A percentile compares a stretch with the other conserved stretches of the same genome.
These are phyloP conservation scores for Stagonosporopsis tanaceti DNA, from an alignment of 2,329 filamentous ascomycete genomes.

Conservation along the genomic window DNA sequence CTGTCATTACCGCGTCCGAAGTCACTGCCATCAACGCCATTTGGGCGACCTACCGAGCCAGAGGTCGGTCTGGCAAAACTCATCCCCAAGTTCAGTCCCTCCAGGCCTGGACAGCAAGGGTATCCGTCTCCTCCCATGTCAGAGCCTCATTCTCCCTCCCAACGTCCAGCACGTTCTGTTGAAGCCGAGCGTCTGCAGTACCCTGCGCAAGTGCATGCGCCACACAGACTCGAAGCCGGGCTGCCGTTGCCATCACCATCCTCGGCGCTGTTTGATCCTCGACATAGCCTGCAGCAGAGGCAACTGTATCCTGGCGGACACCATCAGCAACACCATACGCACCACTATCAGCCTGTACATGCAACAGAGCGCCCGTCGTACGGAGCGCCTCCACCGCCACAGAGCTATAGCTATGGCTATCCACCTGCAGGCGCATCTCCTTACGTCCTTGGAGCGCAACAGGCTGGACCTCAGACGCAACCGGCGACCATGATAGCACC, in stretches of 20 bases:
- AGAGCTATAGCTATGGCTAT: conserved; percentile 45
- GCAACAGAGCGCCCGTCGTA: conserved; percentile 38
- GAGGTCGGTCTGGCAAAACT: conserved; percentile 46
- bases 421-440: conserved; percentile 31
- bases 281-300: conserved; percentile 35
- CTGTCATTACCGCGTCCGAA: conserved; percentile 50
- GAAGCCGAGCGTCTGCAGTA: conserved; percentile 44
- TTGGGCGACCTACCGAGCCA: conserved; percentile 48
- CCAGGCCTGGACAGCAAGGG: conserved; percentile 45
- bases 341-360: conserved; percentile 39
- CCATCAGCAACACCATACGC: conserved; percentile 32
- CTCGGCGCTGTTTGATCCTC: conserved; percentile 36
- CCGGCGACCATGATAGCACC: conserved; percentile 44
- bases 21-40: conserved; percentile 47
- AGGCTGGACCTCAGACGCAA: conserved; percentile 42
- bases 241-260: conserved; percentile 38
- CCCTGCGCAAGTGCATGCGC: conserved; percentile 30
- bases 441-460: conserved; percentile 37
- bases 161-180: conserved; percentile 46
- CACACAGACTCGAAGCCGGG: conserved; percentile 35
- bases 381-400: conserved; percentile 30
- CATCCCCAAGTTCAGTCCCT: conserved; percentile 46
- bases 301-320: conserved; percentile 43
- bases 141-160: conserved; percentile 56
- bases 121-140: conserved; percentile 63